Evolutionary conservation across 257 asterid species (phyloP), one percentile per base, ranked within the genome.

Genomic region (Solanum tacnaense): DNA sequence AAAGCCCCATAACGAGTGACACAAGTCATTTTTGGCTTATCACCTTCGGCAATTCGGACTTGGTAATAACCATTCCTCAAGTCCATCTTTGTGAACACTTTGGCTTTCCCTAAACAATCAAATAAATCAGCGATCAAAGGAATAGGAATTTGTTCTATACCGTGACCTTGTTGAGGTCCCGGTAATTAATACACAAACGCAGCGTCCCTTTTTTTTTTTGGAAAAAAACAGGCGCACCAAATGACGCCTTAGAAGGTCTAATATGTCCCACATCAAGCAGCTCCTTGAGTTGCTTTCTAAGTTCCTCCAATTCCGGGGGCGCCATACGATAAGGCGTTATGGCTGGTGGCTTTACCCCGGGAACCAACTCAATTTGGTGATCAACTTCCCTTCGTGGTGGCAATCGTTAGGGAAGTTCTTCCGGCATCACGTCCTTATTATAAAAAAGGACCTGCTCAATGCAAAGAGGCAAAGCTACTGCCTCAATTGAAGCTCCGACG

Each of bases 351-450:
- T 56, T 56, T 7, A 4, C 65, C 21, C 5, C 2, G 5, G 0
- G 10, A 56, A 56, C 9, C 2, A 56, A 20, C 8, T 56, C 2
- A 20, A 56, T 56, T 20, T 56, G 11, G 11, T 56, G 25, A 20
- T 56, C 5, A 56, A 20, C 65, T 56, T 56, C n/a, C 25, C 5
- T 56, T 56, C 0, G 11, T 15, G 4, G 25, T 56, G 25, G 25
- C 11, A 56, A 56, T 0, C 5, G 11, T 20, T 56, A 5, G 11
- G 25, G 65, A 56, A 56, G n/a, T 18, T 20, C 65, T 7, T 20
- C 0, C 5, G 11, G 1, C 4, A 56, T 7, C 4, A 20, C 0
- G 0, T 56, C 25, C 11, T 3, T 56, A 56, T 20, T 56, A 18
- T 20, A 0, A 20, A 18, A 5, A 56, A 20, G 10, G 11, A 56